These are phyloP conservation scores for Scenedesmus sp. DNA, from an alignment of 163 green algal genomes.

Conservation along the genomic window DNA sequence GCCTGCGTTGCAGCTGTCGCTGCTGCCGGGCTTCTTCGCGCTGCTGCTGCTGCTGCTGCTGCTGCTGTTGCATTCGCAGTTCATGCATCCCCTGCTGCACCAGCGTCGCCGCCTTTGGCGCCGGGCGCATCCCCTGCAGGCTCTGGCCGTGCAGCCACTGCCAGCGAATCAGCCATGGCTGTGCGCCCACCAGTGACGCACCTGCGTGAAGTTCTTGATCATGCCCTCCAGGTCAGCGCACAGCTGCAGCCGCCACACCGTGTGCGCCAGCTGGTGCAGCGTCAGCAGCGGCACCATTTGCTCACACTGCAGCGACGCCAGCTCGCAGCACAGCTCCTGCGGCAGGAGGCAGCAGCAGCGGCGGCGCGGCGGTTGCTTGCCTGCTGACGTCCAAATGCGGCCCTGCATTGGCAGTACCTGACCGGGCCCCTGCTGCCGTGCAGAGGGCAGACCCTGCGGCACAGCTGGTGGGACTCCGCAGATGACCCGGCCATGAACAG, in stretches of 20 bases:
- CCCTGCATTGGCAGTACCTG: no score
- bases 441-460: no score
- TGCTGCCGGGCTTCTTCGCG: neutral
- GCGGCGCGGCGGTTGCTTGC: no score
- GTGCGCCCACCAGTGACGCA: no score
- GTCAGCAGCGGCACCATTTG: neutral
- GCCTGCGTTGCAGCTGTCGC: neutral
- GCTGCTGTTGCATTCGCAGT: neutral
- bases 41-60: slow-evolving; percentile 32
- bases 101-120: neutral
- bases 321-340: slow-evolving; percentile 23
- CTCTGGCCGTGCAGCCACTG: neutral
- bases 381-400: no score
- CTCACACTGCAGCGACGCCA: slow-evolving; percentile 20
- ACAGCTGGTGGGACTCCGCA: no score
- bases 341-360: neutral
- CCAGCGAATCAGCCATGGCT: no score
- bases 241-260: slow-evolving; percentile 32
- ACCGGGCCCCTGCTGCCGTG: no score
- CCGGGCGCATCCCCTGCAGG: neutral
- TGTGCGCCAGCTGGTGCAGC: slow-evolving; percentile 37
- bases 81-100: neutral
- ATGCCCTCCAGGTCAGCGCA: neutral
- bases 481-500: no score
- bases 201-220: neutral